Conservation (phyloP, 257 asterid species). For the Solanum medicagineum region DNA sequence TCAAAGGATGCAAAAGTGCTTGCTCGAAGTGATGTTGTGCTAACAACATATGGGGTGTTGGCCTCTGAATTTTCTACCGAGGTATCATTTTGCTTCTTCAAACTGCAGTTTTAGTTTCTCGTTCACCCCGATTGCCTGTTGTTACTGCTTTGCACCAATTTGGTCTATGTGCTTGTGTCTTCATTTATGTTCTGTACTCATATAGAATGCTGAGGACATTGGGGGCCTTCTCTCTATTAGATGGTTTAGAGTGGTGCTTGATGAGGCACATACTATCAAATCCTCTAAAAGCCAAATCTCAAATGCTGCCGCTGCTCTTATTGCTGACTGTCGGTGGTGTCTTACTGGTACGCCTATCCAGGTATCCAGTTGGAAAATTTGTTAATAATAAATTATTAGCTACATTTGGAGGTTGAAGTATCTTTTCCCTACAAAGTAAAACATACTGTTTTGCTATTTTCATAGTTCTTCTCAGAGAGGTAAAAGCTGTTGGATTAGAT, state of each 20-base stretch:
- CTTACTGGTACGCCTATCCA: conserved; percentile 99
- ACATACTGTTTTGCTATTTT: neutral
- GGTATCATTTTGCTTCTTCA: conserved; percentile 31
- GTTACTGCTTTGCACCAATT: neutral
- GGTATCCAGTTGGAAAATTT: conserved; percentile 23
- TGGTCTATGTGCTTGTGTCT: neutral
- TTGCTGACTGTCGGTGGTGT: conserved; percentile 93
- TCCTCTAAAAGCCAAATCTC: conserved; percentile 92
- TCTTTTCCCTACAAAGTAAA: neutral
- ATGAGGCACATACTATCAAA: conserved; percentile 96
- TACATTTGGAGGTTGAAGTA: neutral
- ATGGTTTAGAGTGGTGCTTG: conserved; percentile 92
- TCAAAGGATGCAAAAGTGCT: conserved; percentile 68
- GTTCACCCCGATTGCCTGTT: neutral
- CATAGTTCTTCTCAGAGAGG: neutral
- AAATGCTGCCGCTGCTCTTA: conserved; percentile 75
- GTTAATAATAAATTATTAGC: neutral
- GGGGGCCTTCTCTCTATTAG: conserved; percentile 72
- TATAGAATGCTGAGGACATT: conserved; percentile 61
- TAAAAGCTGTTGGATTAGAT: neutral
- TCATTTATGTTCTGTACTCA: neutral
- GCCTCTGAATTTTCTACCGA: conserved; percentile 80
- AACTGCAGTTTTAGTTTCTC: neutral
- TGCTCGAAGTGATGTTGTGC: conserved; percentile 72
- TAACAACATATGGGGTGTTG: conserved; percentile 90